These are phyloP conservation scores for Thuja plicata DNA, from an alignment of 83 land plant genomes.

Conservation along the genomic window DNA sequence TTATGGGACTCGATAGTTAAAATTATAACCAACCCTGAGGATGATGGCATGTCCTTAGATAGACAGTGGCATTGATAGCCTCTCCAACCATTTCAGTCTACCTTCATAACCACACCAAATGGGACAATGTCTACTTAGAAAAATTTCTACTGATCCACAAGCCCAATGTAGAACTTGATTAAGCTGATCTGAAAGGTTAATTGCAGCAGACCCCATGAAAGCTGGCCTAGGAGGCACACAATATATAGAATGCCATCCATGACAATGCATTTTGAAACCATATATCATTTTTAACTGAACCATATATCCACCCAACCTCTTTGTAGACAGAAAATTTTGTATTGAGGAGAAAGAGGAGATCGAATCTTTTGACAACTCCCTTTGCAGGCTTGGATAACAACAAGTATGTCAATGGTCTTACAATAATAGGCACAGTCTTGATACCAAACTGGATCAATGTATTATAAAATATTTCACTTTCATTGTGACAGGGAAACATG, in stretches of 20 bases:
- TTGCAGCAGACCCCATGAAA: conserved; percentile 62
- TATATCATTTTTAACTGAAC: conserved; percentile 73
- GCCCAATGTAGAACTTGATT: conserved; percentile 66
- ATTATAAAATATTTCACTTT: no score
- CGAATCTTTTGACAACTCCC: conserved; percentile 61
- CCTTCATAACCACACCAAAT: conserved; percentile 63
- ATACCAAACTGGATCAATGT: conserved; percentile 60
- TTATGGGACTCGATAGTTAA: no score
- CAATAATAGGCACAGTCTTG: conserved; percentile 78
- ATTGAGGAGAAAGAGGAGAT: conserved; percentile 62
- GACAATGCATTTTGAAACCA: conserved; percentile 73
- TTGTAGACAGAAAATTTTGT: no score
- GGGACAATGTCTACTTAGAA: conserved; percentile 60
- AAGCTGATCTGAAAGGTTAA: conserved; percentile 54
- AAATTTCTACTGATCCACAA: conserved; percentile 59
- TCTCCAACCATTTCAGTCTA: conserved; percentile 47
- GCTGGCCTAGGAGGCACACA: conserved; percentile 65
- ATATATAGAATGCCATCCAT: conserved; percentile 67
- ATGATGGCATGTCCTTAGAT: no score
- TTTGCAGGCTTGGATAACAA: conserved; percentile 80
- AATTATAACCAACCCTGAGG: no score
- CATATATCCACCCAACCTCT: conserved; percentile 77
- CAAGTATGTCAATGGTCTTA: conserved; percentile 86
- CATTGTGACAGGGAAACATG: no score
- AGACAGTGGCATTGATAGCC: conserved; percentile 24